Conservation (phyloP, 2,329 filamentous ascomycete genomes). For the Penicillium psychrosexuale region DNA sequence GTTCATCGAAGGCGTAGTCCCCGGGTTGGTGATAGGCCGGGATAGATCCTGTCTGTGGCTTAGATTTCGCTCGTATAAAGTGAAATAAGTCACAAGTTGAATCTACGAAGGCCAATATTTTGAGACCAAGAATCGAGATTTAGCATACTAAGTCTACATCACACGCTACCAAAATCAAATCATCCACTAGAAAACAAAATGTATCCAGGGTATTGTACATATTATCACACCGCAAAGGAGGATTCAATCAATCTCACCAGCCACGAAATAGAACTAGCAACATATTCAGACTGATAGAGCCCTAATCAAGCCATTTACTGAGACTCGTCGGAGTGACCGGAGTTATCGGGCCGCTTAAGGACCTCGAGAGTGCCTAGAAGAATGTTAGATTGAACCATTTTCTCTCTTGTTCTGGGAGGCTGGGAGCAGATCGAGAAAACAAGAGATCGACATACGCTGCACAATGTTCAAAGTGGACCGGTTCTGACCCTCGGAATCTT, state of each 20-base stretch:
- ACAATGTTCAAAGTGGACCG: slow-evolving; percentile 63
- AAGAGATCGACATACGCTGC: slow-evolving; percentile 63
- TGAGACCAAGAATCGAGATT: background rate
- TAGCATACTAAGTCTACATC: background rate
- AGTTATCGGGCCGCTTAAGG: slow-evolving; percentile 30
- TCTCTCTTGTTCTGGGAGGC: background rate
- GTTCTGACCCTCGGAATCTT: slow-evolving; percentile 68
- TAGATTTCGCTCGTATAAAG: no score
- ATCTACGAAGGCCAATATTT: background rate
- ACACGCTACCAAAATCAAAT: background rate
- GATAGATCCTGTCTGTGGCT: no score
- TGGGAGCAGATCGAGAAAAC: background rate
- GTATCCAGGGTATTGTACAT: slow-evolving; percentile 31
- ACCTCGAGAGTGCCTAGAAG: slow-evolving; percentile 33
- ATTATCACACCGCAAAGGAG: slow-evolving; percentile 19
- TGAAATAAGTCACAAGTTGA: no score
- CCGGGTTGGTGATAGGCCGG: no score
- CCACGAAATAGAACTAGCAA: background rate
- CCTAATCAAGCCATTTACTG: slow-evolving; percentile 7
- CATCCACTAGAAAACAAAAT: slow-evolving; percentile 8
- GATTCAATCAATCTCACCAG: background rate
- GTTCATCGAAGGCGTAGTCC: no score
- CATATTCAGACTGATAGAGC: background rate
- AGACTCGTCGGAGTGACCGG: slow-evolving; percentile 3
- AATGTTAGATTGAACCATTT: background rate